Base-by-base conservation (phyloP, 2,329 filamentous ascomycete species). In the Ceratocystis colombiana region DNA sequence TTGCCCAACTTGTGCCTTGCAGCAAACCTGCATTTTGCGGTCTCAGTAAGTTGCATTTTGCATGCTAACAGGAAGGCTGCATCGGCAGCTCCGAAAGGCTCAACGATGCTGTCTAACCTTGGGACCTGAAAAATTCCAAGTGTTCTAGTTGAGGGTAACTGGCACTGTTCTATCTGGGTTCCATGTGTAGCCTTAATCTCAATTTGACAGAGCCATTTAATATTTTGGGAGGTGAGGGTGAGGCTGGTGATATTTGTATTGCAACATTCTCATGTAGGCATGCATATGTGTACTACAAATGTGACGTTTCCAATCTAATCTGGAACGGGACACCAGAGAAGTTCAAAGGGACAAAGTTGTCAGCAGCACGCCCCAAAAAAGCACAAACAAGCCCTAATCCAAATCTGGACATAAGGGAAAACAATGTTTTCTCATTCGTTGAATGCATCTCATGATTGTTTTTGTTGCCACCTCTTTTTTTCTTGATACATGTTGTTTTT, bases 1-100 rank as follows among this genome's bases (percentile, higher is more conserved):
- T 46, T 62, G 61, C 41, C 61, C 61, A 30, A 59, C 53, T 59
- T 53, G 61, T 50, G 61, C 44, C 61, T 50, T 63, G 41, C 22
- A 28, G 41, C 17, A 62, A 45, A 44, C 59, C 41, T 62, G 33
- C 53, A 62, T 62, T 5, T 59, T 59, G 28, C 53, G 53, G 53
- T 5, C 28, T 59, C 53, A 59, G 33, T 25, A 41, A 44, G 10
- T 44, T 62, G 59, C 33, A 44, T 62, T 45, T 33, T 50, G 28
- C 28, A 33, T 28, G n/a, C 22, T 63, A 63, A 41, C 45, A 50
- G 44, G n/a, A 62, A 30, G 37, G 44, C 20, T 63, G 61, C 61
- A 63, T 63, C 61, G 61, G 61, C 61, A 30, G 41, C 61, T 20
- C 61, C 61, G 61, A 63, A 41, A 63, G 44, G 25, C 30, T 22